A percentile compares a stretch with the other conserved stretches of the same genome.
Conservation (phyloP, 495 filamentous ascomycete species). For the Penicillium lagena region DNA sequence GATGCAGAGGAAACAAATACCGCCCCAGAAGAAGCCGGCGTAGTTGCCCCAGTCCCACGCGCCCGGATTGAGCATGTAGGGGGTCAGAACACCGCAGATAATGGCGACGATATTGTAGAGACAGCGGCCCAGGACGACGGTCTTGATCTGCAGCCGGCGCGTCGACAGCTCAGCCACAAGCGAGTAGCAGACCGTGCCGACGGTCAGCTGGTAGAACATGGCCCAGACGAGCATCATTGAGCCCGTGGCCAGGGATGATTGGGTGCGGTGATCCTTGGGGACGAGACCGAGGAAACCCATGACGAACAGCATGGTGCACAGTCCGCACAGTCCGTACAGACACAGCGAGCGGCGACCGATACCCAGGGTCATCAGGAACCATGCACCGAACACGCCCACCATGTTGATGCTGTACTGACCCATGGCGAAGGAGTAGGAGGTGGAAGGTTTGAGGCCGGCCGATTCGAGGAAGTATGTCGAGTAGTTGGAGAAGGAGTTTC, state of each 20-base stretch:
- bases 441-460: slow-evolving; percentile 53
- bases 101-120: slow-evolving; percentile 69
- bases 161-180: slow-evolving; percentile 71
- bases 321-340: slow-evolving; percentile 58
- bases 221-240: slow-evolving; percentile 69
- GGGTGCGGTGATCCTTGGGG: slow-evolving; percentile 41
- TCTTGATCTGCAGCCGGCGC: slow-evolving; percentile 70
- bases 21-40: slow-evolving; percentile 80
- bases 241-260: slow-evolving; percentile 60
- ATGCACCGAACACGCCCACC: slow-evolving; percentile 65
- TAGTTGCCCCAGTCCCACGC: slow-evolving; percentile 74
- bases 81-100: slow-evolving; percentile 62
- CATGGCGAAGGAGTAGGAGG: slow-evolving; percentile 64
- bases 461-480: slow-evolving; percentile 73
- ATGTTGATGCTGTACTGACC: slow-evolving; percentile 74
- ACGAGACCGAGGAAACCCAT: slow-evolving; percentile 71
- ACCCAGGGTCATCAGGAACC: slow-evolving; percentile 63
- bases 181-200: slow-evolving; percentile 75
- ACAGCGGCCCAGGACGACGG: slow-evolving; percentile 63
- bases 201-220: slow-evolving; percentile 66
- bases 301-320: slow-evolving; percentile 61
- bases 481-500: slow-evolving; percentile 76
- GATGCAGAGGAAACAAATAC: slow-evolving; percentile 65
- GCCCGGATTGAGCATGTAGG: slow-evolving; percentile 68
- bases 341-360: slow-evolving; percentile 68